Evolutionary conservation across 2,329 filamentous ascomycete species (phyloP).

Genomic region (Scytalidium sp.): DNA sequence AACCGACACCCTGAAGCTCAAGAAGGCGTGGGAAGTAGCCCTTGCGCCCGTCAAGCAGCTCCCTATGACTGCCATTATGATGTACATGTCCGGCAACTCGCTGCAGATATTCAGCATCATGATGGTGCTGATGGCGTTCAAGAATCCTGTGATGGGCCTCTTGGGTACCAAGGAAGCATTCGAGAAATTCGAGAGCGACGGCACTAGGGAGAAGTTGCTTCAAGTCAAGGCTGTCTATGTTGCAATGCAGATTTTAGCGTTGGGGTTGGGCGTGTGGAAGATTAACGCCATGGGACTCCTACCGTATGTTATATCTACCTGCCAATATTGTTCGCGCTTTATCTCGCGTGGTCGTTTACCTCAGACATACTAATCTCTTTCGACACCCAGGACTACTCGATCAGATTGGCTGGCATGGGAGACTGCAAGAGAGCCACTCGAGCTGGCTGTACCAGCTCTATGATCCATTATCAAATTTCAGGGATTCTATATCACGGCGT

Average conservation of each 20-base stretch:
- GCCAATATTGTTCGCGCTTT: background rate
- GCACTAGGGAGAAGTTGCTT: conserved; percentile 69
- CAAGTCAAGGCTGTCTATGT: conserved; percentile 87
- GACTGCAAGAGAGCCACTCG: conserved; percentile 28
- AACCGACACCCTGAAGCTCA: conserved; percentile 93
- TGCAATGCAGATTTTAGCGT: conserved; percentile 76
- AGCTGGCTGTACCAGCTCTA: conserved; percentile 30
- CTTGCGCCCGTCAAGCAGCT: conserved; percentile 90
- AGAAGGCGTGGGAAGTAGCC: conserved; percentile 98
- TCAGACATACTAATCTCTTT: conserved; percentile 23
- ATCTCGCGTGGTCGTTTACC: background rate
- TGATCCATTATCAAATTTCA: conserved; percentile 13
- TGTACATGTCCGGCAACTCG: conserved; percentile 99
- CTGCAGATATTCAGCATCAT: conserved; percentile 99
- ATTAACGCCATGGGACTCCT: conserved; percentile 94
- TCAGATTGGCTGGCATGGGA: conserved; percentile 99
- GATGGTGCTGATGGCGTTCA: conserved; percentile 99
- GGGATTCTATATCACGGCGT: background rate
- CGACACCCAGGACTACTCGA: conserved; percentile 69
- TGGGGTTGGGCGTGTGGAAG: conserved; percentile 92
- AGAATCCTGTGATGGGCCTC: conserved; percentile 85
- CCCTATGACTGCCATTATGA: conserved; percentile 98
- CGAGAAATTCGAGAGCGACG: conserved; percentile 81
- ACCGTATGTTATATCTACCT: conserved; percentile 58
- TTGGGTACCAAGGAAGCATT: conserved; percentile 85